Evolutionary conservation across 345 rosid genomes (phyloP).

Genomic region (Salix suchowensis): DNA sequence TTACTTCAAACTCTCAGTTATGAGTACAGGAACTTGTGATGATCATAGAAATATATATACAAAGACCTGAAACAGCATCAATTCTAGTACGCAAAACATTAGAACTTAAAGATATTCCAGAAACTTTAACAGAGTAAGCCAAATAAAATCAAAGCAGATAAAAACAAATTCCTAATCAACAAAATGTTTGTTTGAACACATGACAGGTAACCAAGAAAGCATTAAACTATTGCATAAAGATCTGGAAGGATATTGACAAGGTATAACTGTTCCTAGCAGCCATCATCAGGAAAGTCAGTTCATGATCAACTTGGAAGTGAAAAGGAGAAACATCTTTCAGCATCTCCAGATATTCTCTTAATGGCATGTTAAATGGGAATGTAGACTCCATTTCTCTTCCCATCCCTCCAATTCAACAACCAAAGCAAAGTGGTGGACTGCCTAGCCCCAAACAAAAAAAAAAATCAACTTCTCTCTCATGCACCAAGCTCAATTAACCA

Average conservation of each 20-base stretch:
- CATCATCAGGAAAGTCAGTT: background rate
- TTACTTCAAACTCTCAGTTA: conserved; percentile 34
- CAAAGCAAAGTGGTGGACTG: background rate
- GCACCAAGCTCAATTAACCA: background rate
- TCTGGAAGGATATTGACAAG: background rate
- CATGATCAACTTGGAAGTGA: background rate
- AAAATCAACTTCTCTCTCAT: background rate
- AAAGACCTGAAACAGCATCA: background rate
- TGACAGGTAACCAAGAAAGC: background rate
- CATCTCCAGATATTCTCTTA: background rate
- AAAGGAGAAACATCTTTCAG: background rate
- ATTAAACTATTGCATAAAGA: background rate
- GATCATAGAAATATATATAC: background rate
- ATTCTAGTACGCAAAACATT: background rate
- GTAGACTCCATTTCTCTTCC: background rate
- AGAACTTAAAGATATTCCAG: background rate
- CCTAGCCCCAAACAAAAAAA: background rate
- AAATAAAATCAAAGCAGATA: background rate
- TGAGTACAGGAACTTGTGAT: conserved; percentile 1
- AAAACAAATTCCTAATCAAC: background rate
- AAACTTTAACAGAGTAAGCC: background rate
- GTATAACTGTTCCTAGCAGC: background rate
- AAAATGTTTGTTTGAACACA: background rate
- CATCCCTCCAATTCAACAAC: background rate
- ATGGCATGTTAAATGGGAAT: background rate